Evolutionary conservation across 2,329 filamentous ascomycete genomes (phyloP).

Genomic region (Penicillium hesseltinei): DNA sequence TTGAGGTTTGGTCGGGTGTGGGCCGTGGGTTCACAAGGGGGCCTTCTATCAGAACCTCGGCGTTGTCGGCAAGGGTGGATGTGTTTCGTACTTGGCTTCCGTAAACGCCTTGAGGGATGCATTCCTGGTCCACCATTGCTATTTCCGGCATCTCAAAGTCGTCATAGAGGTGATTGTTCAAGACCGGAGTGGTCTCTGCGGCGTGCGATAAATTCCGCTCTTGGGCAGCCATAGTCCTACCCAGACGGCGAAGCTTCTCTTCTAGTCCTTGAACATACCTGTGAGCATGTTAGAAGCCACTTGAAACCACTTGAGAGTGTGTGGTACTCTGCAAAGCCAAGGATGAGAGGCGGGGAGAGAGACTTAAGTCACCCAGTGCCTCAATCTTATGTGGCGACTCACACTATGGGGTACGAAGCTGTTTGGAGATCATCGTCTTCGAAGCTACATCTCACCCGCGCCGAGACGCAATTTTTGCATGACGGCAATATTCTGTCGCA

Average conservation of each 20-base stretch:
- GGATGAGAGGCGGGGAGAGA: neutral
- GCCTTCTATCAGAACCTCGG: neutral
- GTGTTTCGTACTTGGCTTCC: neutral
- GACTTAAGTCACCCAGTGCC: neutral
- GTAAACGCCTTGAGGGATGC: neutral
- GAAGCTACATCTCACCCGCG: constrained; percentile 43
- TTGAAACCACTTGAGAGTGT: neutral
- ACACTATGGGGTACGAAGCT: constrained; percentile 45
- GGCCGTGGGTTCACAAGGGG: neutral
- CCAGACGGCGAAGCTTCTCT: neutral
- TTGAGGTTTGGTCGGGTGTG: constrained; percentile 10
- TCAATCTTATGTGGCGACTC: constrained; percentile 14
- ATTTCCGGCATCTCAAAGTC: neutral
- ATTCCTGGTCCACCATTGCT: neutral
- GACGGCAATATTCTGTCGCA: constrained; percentile 43
- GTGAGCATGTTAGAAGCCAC: neutral
- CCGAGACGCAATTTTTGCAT: constrained; percentile 41
- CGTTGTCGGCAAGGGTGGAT: neutral
- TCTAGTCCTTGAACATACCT: neutral
- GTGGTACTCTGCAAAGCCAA: neutral
- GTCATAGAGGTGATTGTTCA: neutral
- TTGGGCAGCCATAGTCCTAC: neutral
- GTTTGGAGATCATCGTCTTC: constrained; percentile 40
- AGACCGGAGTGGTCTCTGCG: neutral
- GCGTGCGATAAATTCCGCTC: neutral